These are phyloP conservation scores for Eremothecium coryli DNA, from an alignment of 1,139 yeast genomes.

Conservation along the genomic window DNA sequence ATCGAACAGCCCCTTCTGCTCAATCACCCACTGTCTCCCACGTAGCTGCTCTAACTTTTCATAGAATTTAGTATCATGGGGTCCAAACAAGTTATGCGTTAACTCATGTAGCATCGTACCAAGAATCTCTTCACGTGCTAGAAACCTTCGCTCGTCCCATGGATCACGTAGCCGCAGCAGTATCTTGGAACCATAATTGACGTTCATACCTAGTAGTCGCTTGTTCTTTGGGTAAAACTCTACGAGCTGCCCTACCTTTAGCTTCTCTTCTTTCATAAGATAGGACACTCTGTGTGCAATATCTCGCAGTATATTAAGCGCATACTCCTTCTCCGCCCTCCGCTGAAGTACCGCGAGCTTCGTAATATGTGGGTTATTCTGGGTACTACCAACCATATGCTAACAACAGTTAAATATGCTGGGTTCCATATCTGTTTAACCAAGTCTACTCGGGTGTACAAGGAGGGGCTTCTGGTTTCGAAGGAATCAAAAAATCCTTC, in stretches of 20 bases:
- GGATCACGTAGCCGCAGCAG: slow-evolving; percentile 61
- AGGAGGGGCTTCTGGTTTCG: no score
- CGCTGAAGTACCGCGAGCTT: slow-evolving; percentile 48
- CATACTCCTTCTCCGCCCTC: slow-evolving; percentile 47
- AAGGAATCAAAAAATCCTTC: no score
- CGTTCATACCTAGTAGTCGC: slow-evolving; percentile 68
- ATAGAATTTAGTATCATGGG: slow-evolving; percentile 72
- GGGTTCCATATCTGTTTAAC: no score
- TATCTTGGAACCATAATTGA: slow-evolving; percentile 73
- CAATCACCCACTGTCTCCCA: slow-evolving; percentile 47
- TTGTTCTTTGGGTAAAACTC: slow-evolving; percentile 79
- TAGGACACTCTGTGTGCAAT: slow-evolving; percentile 62
- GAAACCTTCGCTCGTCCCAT: slow-evolving; percentile 46
- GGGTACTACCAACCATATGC: no score
- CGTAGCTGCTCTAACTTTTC: slow-evolving; percentile 52
- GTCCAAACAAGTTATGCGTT: slow-evolving; percentile 69
- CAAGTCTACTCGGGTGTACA: no score
- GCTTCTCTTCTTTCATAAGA: slow-evolving; percentile 56
- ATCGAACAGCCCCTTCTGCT: slow-evolving; percentile 32
- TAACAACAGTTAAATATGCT: no score
- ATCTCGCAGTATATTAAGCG: slow-evolving; percentile 49
- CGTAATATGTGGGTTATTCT: slow-evolving; percentile 23
- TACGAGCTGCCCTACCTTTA: slow-evolving; percentile 58
- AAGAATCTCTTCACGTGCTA: slow-evolving; percentile 57
- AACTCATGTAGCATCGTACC: slow-evolving; percentile 88